Evolutionary conservation across 345 rosid species (phyloP).

Genomic region (Corymbia maculata): DNA sequence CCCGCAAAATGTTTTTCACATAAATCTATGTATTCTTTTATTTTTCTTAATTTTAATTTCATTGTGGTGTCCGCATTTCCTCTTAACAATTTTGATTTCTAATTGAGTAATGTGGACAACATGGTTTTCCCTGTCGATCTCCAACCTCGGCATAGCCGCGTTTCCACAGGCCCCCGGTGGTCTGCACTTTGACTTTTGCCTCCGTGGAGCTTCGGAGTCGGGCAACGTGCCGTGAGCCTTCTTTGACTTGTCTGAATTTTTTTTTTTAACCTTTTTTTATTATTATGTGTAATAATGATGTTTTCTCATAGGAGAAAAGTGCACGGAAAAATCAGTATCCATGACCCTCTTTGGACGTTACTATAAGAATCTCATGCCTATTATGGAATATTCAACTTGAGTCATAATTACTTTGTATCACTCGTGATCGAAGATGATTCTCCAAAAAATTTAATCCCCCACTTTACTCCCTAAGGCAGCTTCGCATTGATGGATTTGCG

Average conservation of each 20-base stretch:
- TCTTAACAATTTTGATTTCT: background rate
- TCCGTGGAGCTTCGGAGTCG: background rate
- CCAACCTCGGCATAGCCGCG: background rate
- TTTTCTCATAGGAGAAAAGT: background rate
- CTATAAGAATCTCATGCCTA: fast-evolving
- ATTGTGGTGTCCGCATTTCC: too few relatives aligned
- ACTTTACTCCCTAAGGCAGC: fast-evolving
- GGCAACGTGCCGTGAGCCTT: background rate
- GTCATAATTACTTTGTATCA: background rate
- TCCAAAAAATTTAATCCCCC: background rate
- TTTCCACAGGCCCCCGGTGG: background rate
- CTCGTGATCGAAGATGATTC: fast-evolving
- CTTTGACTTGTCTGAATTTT: background rate
- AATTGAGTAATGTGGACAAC: background rate
- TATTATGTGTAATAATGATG: background rate
- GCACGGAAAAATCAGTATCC: fast-evolving
- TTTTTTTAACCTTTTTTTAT: background rate
- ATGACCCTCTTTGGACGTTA: background rate
- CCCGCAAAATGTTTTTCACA: background rate
- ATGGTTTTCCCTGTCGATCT: background rate
- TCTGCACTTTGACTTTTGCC: background rate
- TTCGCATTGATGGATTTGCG: background rate
- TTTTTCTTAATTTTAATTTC: too few relatives aligned
- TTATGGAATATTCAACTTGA: fast-evolving
- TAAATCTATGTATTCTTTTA: too few relatives aligned